A percentile compares a stretch with the other conserved stretches of the same genome.
phyloP scores from a whole-genome alignment of 768 basidiomycete species.

The Porpolomopsis calyptriformis region DNA sequence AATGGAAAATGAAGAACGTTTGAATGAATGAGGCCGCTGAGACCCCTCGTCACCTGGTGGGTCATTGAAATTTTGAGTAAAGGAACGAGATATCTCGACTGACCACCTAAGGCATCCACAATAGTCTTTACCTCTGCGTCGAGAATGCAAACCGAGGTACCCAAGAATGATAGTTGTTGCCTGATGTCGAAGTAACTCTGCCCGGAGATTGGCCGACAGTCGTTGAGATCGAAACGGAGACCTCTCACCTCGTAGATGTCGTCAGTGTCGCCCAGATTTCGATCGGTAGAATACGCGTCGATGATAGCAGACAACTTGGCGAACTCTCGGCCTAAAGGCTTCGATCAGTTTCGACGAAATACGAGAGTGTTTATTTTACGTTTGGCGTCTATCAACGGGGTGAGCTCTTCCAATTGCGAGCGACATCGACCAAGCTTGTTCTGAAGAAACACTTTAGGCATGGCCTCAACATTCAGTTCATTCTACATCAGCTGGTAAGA shows the following conservation, averaged over 20 bases:
- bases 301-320: constrained; percentile 40
- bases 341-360: background rate
- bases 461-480: constrained; percentile 53
- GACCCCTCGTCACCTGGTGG: constrained; percentile 61
- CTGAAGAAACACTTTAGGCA: constrained; percentile 70
- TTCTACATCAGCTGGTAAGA: no score
- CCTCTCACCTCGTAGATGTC: constrained; percentile 43
- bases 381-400: constrained; percentile 46
- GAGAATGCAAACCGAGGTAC: constrained; percentile 46
- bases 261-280: constrained; percentile 44
- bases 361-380: constrained; percentile 31
- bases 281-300: constrained; percentile 36
- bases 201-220: constrained; percentile 16
- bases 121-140: constrained; percentile 59
- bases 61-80: constrained; percentile 9
- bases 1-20: constrained; percentile 78
- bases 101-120: constrained; percentile 51
- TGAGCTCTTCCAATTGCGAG: constrained; percentile 52
- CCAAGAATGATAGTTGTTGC: constrained; percentile 47
- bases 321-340: constrained; percentile 39
- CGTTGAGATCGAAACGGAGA: constrained; percentile 4
- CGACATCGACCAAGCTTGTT: constrained; percentile 58
- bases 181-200: constrained; percentile 56
- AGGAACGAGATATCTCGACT: constrained; percentile 12
- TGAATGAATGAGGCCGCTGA: constrained; percentile 66